A percentile compares a stretch with the other conserved stretches of the same genome.
Evolutionary conservation across 2,329 filamentous ascomycete species (phyloP).

Genomic region (Aaosphaeria arxii): DNA sequence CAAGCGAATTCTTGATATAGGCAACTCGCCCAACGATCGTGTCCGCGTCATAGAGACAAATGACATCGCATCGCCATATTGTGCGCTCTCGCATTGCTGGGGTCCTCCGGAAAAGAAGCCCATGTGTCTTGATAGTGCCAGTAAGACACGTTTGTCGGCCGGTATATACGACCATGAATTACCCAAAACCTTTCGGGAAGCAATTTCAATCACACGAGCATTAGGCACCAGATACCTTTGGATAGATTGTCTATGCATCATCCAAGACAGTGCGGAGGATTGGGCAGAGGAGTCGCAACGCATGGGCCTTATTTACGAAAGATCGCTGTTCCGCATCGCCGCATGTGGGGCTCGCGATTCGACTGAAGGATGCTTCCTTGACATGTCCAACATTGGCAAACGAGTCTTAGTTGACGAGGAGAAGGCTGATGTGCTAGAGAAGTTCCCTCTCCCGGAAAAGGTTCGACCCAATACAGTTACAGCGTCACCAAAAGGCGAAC

Average conservation of each 20-base stretch:
- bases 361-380: background rate
- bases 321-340: background rate
- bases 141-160: background rate
- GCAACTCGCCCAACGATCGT: background rate
- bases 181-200: slow-evolving; percentile 15
- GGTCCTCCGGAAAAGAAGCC: background rate
- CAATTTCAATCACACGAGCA: slow-evolving; percentile 7
- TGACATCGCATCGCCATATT: background rate
- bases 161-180: slow-evolving; percentile 1
- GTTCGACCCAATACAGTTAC: too few species aligned
- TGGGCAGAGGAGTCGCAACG: slow-evolving; percentile 5
- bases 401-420: background rate
- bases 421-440: too few species aligned
- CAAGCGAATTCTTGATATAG: background rate
- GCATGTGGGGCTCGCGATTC: background rate
- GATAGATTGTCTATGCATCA: slow-evolving; percentile 14
- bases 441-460: too few species aligned
- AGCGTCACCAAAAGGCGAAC: too few species aligned
- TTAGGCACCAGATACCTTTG: slow-evolving; percentile 13
- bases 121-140: background rate
- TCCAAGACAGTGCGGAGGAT: slow-evolving; percentile 9
- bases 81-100: background rate
- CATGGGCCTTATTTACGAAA: background rate
- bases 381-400: background rate
- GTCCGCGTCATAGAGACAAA: background rate